Base-by-base conservation (phyloP, 306 rosid species). In the Macrotyloma uniflorum region DNA sequence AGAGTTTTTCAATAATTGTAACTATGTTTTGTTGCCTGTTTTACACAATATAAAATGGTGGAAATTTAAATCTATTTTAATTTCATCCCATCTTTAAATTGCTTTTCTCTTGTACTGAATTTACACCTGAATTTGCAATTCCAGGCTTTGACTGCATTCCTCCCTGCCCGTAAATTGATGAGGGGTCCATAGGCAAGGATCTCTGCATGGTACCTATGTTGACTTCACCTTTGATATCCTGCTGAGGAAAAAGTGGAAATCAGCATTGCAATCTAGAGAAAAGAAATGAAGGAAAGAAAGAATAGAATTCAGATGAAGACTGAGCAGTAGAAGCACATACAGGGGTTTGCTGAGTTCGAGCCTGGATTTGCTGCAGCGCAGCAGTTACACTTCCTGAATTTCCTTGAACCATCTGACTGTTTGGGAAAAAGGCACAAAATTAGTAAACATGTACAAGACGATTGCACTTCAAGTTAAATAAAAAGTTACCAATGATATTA, bases 401-500 rank as follows among this genome's bases (percentile, higher is more conserved):
- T 83, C 97, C 98, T 90, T 87, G 97, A 76, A 88, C 89, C 84
- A 93, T 80, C 86, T 93, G 98, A 79, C 98, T 94, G 90, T 80
- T 72, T 80, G 55, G 70, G 66, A 12, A 78, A 72, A 67, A 58
- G 32, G 55, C 72, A 82, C 28, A 82, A 73, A 72, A 74, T 50
- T 23, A 23, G 70, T 77, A 82, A 79, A 67, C 18, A 58, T 22
- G 64, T 20, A 75, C 15, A 67, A 77, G 55, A 65, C 46, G 51
- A 67, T 58, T n/a, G 47, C 24, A 62, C 67, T 54, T 81, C 36
- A 24, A 59, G 30, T 78, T 57, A 70, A 35, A 86, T 75, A 61
- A 71, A 26, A 45, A 78, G 68, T 49, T 61, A 69, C 16, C 0
- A 61, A 77, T 75, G 78, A 53, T 71, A 72, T 74, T 85, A 91